Base-by-base conservation (phyloP, 345 rosid genomes). In the Carallia pectinifolia region DNA sequence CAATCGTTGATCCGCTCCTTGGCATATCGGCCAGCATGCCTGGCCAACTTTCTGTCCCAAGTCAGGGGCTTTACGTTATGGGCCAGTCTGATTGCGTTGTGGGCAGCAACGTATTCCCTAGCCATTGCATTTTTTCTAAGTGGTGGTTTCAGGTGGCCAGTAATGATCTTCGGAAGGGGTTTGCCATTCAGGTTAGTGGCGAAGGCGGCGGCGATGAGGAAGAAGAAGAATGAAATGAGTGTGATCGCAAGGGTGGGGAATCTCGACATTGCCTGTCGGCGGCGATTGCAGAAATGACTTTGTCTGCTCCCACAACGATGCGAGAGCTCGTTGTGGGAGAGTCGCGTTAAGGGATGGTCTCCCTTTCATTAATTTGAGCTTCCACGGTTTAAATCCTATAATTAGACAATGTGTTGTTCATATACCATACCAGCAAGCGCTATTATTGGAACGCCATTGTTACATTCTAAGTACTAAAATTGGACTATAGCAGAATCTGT, bases 21-120 rank as follows among this genome's bases (percentile, higher is more conserved):
- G 3, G 86, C 88, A 83, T 82, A 84, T n/a, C 65, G 27, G 4
- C 81, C 74, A 4, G 87, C 82, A 58, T 76, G 81, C 16, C 64
- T 71, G 2, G 84, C 88, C 74, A 85, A 16, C 1, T 58, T 72
- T n/a, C 64, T 60, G 59, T 85, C 70, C 92, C 92, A 85, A 13
- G 7, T 10, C 19, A 80, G 65, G 53, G 74, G 74, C 0, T 71
- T 76, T 2, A 75, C 63, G n/a, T 83, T 69, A 27, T 64, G 61
- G 13, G 69, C 69, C 18, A 58, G 53, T 15, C 89, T 70, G 39
- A 78, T 73, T 29, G 64, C 31, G 71, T 88, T 88, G 67, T 85
- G 89, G 3, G 85, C 84, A 31, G 2, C 7, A 8, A 81, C 63
- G 76, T 71, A 75, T 36, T 73, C 61, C 0, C 54, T 13, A 7